Evolutionary conservation across 2,329 filamentous ascomycete genomes (phyloP).

Genomic region (Penicillium sp.): DNA sequence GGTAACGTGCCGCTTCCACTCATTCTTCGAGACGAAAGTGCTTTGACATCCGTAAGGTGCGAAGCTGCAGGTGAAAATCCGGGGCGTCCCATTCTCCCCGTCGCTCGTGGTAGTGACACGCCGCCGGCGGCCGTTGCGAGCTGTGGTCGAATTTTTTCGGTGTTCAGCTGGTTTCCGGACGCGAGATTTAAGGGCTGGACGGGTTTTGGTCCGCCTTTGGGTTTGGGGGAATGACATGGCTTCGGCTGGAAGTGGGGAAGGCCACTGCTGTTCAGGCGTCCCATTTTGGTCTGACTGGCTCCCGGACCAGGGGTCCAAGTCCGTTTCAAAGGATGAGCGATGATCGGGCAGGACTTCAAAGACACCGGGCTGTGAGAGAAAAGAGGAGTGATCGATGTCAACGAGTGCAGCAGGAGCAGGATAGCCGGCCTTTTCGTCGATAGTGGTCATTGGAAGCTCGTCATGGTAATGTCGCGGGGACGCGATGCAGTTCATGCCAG

Average conservation of each 20-base stretch:
- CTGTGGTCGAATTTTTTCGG: constrained; percentile 9
- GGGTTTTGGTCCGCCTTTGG: constrained; percentile 9
- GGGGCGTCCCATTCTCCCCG: constrained; percentile 33
- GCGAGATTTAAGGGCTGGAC: constrained; percentile 8
- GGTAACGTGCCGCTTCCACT: constrained; percentile 88
- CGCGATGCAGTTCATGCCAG: constrained; percentile 21
- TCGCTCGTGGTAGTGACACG: not conserved
- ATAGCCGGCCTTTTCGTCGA: constrained; percentile 15
- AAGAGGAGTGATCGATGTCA: constrained; percentile 14
- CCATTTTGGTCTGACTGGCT: constrained; percentile 19
- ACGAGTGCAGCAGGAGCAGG: constrained; percentile 18
- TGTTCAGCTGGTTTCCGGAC: constrained; percentile 14
- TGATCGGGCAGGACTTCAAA: constrained; percentile 13
- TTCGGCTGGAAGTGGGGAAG: constrained; percentile 9
- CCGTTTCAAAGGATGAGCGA: constrained; percentile 11
- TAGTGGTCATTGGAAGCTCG: constrained; percentile 14
- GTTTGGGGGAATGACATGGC: constrained; percentile 1
- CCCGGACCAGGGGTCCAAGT: constrained; percentile 13
- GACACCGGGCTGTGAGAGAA: constrained; percentile 5
- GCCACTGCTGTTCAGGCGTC: constrained; percentile 16
- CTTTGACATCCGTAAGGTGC: constrained; percentile 72
- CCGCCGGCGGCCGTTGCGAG: constrained; percentile 11
- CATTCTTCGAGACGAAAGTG: constrained; percentile 80
- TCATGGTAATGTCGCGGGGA: constrained; percentile 24
- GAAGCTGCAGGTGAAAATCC: constrained; percentile 75